Base-by-base conservation (phyloP, 768 basidiomycete genomes). In the Mycena metata region DNA sequence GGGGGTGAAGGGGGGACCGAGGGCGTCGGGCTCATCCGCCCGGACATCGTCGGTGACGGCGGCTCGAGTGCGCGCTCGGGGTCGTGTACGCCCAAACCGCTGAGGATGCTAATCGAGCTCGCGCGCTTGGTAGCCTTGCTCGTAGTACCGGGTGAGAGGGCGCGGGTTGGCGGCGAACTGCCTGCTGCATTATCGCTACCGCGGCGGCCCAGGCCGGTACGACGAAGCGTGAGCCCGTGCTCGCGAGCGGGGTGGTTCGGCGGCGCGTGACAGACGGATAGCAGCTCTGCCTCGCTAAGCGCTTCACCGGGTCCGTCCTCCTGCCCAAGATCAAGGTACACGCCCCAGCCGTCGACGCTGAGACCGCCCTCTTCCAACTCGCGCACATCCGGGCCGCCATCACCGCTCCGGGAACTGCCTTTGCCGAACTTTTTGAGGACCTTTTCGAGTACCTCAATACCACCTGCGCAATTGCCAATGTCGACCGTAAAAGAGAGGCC, bases 91-190 rank as follows among this genome's bases (percentile, higher is more conserved):
- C 97, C 96, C 11, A 99, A 87, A 0, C 95, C 96, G 60, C 94
- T 96, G 76, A 99, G 90, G 69, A 99, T 89, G 78, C 96, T 97
- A 76, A 98, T 89, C 0, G 95, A 94, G 75, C 96, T 97, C 1
- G 98, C 98, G 23, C 98, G 92, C 73, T 98, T 96, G 73, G 91
- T 88, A 69, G 88, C 89, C 76, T 88, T 88, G 69, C 72, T 77
- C 36, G 72, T 83, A 60, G 68, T 64, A 11, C 67, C 72, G 21
- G 75, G 64, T 42, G 47, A 60, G 17, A 77, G 74, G 35, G 65
- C 62, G 43, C 78, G 74, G 23, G 39, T 73, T 13, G 80, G 81
- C n/a, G 82, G 79, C 8, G 76, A 73, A 65, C 81, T 82, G 56
- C 81, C 82, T 23, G 78, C 79, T 33, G 86, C 84, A 43, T 86